Evolutionary conservation across 192 early-diverging fungal species (phyloP).

Genomic region (Umbelopsis ramanniana): DNA sequence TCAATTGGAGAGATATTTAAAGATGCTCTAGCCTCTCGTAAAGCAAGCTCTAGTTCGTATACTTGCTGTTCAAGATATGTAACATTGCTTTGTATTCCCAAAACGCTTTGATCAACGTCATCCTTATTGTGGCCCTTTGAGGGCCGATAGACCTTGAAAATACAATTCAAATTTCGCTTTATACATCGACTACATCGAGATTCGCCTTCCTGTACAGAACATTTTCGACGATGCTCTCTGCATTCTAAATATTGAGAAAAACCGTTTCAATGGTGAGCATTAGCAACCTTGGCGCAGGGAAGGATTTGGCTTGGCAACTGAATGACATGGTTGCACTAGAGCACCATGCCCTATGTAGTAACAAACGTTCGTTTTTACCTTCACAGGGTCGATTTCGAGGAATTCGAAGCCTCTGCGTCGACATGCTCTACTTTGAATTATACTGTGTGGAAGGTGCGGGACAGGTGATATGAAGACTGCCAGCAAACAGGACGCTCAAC

Average conservation of each 20-base stretch:
- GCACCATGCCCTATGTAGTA: neutral
- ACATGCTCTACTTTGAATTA: neutral
- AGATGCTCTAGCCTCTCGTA: neutral
- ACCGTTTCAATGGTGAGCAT: neutral
- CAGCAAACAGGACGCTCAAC: too few species aligned
- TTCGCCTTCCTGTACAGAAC: neutral
- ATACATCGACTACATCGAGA: neutral
- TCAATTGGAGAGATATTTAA: neutral
- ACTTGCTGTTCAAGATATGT: conserved; percentile 1
- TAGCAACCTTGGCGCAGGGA: neutral
- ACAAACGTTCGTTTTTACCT: neutral
- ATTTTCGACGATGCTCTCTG: conserved; percentile 14
- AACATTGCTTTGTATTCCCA: neutral
- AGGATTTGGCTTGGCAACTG: conserved; percentile 3
- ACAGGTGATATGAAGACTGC: neutral
- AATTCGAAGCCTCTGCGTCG: neutral
- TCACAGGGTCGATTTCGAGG: conserved; percentile 18
- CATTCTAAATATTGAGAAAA: neutral
- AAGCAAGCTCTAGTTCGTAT: neutral
- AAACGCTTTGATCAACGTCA: neutral
- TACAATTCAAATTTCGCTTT: neutral
- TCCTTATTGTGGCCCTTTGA: neutral
- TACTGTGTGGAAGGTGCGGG: neutral
- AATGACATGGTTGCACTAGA: neutral
- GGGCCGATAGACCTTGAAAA: neutral